Percentiles rank a stretch among this genome's conserved stretches.
These are phyloP conservation scores for Ceratocystis colombiana DNA, from an alignment of 2,329 filamentous ascomycete species.

Conservation along the genomic window DNA sequence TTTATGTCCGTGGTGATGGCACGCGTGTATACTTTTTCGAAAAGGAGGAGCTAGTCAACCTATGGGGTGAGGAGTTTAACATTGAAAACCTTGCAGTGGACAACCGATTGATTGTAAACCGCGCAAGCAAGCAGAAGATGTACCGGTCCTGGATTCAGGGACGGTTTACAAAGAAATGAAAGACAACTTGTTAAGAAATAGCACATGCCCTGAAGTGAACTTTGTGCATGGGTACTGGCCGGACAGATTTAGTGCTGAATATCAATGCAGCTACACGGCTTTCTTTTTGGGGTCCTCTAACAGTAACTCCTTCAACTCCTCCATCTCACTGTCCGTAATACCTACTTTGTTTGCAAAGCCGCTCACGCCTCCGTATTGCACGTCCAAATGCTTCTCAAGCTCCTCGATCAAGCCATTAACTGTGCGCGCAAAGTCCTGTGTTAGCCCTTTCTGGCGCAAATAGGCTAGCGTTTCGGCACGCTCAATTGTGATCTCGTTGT, in stretches of 20 bases:
- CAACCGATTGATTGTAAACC: constrained; percentile 81
- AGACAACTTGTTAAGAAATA: constrained; percentile 13
- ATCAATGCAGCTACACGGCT: too few relatives aligned
- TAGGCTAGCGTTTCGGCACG: constrained; percentile 55
- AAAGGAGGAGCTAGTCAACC: constrained; percentile 63
- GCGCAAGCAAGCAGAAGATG: constrained; percentile 88
- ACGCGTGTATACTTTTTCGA: constrained; percentile 98
- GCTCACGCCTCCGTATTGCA: constrained; percentile 55
- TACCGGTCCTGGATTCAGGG: constrained; percentile 95
- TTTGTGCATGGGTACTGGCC: not conserved
- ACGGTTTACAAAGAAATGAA: constrained; percentile 60
- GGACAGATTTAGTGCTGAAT: too few relatives aligned
- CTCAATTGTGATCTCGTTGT: constrained; percentile 49
- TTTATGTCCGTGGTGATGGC: constrained; percentile 90
- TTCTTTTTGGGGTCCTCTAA: constrained; percentile 27
- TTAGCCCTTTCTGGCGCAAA: constrained; percentile 59
- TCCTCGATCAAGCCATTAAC: constrained; percentile 52
- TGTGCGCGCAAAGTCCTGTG: constrained; percentile 62
- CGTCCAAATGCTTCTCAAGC: constrained; percentile 48
- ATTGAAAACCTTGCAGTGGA: constrained; percentile 74
- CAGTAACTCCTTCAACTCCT: constrained; percentile 35
- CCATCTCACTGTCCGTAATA: constrained; percentile 39
- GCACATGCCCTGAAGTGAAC: constrained; percentile 5
- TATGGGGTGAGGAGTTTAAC: constrained; percentile 54
- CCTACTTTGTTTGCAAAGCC: constrained; percentile 57